Base-by-base conservation (phyloP, 2,329 filamentous ascomycete species). In the Phaeoacremonium minimum region DNA sequence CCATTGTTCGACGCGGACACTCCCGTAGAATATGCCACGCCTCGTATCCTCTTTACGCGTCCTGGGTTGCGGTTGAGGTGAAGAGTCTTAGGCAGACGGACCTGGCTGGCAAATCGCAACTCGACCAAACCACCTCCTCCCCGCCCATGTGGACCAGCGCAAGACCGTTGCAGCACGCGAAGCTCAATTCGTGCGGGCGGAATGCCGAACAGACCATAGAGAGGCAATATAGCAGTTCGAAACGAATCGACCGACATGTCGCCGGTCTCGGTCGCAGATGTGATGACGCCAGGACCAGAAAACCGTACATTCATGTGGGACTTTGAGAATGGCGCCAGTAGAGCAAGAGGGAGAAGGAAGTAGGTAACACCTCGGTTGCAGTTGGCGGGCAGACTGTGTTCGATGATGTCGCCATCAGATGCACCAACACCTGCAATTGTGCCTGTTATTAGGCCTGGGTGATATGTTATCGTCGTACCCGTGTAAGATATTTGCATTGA, bases 401-500 rank as follows among this genome's bases (percentile, higher is more conserved):
- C 78, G 51, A 97, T 80, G 28, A 95, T 77, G 49, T 91, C 86
- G 51, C 80, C 76, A 32, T 76, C 63, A 13, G 66, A 70, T 26
- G 86, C 83, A 50, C 87, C 87, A 33, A 83, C 75, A 14, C 87
- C 88, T 15, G 85, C 73, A 16, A 85, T 80, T 32, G 83, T 85
- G 43, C 93, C 93, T 1, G 88, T 93, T 52, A 98, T 94, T 28
- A 98, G 71, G 22, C 93, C 93, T 0, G 93, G 93, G 47, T 87
- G 85, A 66, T 94, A 98, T 26, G 90, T 83, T 38, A 98, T 77
- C 2, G 88, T 90, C 1, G 93, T 97, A 56, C 93, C 93, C 2
- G 89, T 96, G 66, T 95, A 93, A 9, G 89, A 95, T 50, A 98
- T 95, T 55, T 96, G 90, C 66, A 97, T 88, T 38, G 85, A 82